These are phyloP conservation scores for Phaffomyces opuntiae DNA, from an alignment of 805 yeast genomes.

Conservation along the genomic window DNA sequence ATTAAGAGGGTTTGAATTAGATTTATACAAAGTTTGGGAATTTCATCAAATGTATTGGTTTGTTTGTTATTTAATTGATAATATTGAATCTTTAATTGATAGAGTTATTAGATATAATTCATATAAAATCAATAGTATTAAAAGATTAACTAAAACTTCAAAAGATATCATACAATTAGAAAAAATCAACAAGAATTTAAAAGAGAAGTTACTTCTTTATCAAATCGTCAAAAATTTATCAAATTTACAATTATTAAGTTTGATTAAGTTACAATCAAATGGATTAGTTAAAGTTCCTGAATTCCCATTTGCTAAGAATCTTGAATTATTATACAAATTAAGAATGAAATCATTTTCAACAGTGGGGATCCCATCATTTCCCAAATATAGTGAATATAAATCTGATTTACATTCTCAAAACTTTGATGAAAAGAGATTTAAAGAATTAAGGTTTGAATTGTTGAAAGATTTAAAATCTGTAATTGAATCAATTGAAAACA, in stretches of 20 bases:
- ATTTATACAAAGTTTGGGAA: constrained; percentile 69
- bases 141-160: constrained; percentile 32
- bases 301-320: constrained; percentile 22
- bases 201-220: constrained; percentile 20
- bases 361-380: constrained; percentile 70
- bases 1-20: constrained; percentile 68
- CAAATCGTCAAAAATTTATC: constrained; percentile 24
- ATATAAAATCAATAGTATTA: constrained; percentile 27
- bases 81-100: constrained; percentile 35
- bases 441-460: neutral
- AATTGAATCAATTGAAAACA: neutral
- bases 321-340: constrained; percentile 37
- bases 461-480: neutral
- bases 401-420: neutral
- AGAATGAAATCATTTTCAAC: constrained; percentile 76
- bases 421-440: neutral
- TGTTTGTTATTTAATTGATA: constrained; percentile 43
- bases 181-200: constrained; percentile 19
- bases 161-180: constrained; percentile 36
- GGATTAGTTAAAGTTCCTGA: constrained; percentile 22
- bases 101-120: constrained; percentile 28
- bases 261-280: constrained; percentile 21
- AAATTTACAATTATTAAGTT: constrained; percentile 28
- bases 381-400: constrained; percentile 25
- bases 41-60: constrained; percentile 63